phyloP scores from a whole-genome alignment of 225 moss, liverwort and hornwort species.

The Marchantia paleacea region DNA sequence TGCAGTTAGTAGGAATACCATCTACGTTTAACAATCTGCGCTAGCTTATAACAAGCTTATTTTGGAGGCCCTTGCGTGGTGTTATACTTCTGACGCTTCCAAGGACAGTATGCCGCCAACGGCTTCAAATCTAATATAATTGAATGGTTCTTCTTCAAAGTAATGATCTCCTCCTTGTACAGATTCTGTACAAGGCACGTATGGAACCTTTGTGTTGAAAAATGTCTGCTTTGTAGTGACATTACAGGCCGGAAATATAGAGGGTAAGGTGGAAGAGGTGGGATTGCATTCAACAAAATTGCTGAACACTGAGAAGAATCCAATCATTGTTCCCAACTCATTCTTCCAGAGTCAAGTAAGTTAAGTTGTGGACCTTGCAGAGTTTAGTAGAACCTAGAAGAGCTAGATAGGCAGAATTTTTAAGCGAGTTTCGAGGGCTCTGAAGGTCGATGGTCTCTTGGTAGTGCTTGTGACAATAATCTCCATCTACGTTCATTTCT shows the following conservation, averaged over 20 bases:
- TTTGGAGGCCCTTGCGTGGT: no score
- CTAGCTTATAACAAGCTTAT: no score
- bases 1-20: no score
- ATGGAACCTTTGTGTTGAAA: background rate
- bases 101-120: no score
- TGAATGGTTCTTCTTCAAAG: no score
- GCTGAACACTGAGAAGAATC: slow-evolving; percentile 72
- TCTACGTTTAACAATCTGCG: no score
- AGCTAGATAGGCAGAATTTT: no score
- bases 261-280: slow-evolving; percentile 69
- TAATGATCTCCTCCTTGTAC: background rate
- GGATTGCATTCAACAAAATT: slow-evolving; percentile 80
- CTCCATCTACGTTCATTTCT: background rate
- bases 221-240: background rate
- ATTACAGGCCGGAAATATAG: slow-evolving; percentile 65
- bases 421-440: no score
- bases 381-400: background rate
- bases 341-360: slow-evolving; percentile 78
- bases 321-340: slow-evolving; percentile 76
- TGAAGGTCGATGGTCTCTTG: no score
- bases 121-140: no score
- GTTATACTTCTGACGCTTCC: no score
- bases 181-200: background rate
- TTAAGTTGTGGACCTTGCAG: background rate
- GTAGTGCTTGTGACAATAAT: no score